phyloP scores from a whole-genome alignment of 352 stramenopile genomes.

The Pythium grandisporangium region DNA sequence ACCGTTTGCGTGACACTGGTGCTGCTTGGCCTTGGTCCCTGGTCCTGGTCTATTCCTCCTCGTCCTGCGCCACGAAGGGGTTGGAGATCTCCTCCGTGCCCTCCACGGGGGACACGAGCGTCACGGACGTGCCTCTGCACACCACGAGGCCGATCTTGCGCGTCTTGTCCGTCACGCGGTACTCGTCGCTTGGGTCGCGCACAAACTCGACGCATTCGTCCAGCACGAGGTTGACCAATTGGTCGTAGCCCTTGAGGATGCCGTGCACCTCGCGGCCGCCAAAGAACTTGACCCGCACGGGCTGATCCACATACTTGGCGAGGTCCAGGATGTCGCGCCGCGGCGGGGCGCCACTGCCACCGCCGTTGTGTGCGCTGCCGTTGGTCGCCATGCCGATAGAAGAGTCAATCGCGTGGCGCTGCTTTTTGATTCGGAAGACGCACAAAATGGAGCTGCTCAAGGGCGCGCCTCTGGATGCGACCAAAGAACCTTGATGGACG shows the following conservation, averaged over 20 bases:
- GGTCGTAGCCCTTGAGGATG: conserved; percentile 93
- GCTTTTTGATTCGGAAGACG: too few species aligned
- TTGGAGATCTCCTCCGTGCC: conserved; percentile 90
- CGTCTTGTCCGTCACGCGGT: conserved; percentile 86
- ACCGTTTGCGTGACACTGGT: too few species aligned
- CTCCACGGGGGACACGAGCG: conserved; percentile 87
- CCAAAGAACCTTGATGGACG: too few species aligned
- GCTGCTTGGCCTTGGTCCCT: neutral
- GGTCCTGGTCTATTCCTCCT: conserved; percentile 17
- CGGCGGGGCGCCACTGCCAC: conserved; percentile 16
- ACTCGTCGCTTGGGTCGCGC: conserved; percentile 86
- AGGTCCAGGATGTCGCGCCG: conserved; percentile 91
- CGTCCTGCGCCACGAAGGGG: conserved; percentile 85
- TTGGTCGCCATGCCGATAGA: conserved; percentile 76
- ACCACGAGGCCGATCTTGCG: conserved; percentile 92
- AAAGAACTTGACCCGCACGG: conserved; percentile 93
- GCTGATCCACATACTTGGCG: conserved; percentile 92
- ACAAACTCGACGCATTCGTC: conserved; percentile 95
- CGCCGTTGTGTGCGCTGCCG: conserved; percentile 14
- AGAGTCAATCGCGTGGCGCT: too few species aligned
- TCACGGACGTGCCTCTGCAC: conserved; percentile 89
- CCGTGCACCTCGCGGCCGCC: conserved; percentile 90
- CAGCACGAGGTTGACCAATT: conserved; percentile 96
- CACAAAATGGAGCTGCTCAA: too few species aligned
- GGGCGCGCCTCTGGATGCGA: too few species aligned